Base-by-base conservation (phyloP, 2,329 filamentous ascomycete genomes). In the Cladosporium sp. region DNA sequence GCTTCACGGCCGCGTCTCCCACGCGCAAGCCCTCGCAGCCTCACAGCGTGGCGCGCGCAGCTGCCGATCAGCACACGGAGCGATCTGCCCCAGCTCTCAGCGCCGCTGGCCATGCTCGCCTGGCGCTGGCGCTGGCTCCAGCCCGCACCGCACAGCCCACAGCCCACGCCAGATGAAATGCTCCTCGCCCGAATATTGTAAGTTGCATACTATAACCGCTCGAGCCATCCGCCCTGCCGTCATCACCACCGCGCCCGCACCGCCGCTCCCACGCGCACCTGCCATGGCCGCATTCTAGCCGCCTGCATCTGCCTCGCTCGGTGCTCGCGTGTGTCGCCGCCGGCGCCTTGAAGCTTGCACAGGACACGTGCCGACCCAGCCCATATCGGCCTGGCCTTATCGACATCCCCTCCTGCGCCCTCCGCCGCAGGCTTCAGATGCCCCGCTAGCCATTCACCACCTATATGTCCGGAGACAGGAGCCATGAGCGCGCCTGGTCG, bases 401-500 rank as follows among this genome's bases (percentile, higher is more conserved):
- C 46, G 34, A 45, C n/a, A 10, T 33, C 31, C 32, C n/a, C 19
- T 14, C 32, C 37, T 49, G 28, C 33, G 40, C 38, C 31, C 46
- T 28, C 31, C 31, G 14, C 38, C 28, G 22, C 22, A 28, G 32
- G 48, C 48, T 43, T 50, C 48, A 50, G 33, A 50, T 50, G 48
- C 48, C 40, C 48, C 38, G 40, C 40, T 43, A 43, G 32, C 33
- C 18, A 28, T 35, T 16, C 40, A 31, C 19, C 43, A 43, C 40
- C 35, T 50, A 34, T 22, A 50, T 50, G 48, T 50, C 48, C 48
- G 31, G 16, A 43, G 32, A 32, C 41, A 43, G 40, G 28, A 50
- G 40, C 40, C 38, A 43, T 35, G 50, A 46, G 43, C 50, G 43
- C 50, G 43, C 50, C 38, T 53, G 50, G 50, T 53, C 50, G 44